Percentiles rank a stretch among this genome's conserved stretches.
phyloP scores from a whole-genome alignment of 257 asterid genomes.

The Solanum appendiculatum region DNA sequence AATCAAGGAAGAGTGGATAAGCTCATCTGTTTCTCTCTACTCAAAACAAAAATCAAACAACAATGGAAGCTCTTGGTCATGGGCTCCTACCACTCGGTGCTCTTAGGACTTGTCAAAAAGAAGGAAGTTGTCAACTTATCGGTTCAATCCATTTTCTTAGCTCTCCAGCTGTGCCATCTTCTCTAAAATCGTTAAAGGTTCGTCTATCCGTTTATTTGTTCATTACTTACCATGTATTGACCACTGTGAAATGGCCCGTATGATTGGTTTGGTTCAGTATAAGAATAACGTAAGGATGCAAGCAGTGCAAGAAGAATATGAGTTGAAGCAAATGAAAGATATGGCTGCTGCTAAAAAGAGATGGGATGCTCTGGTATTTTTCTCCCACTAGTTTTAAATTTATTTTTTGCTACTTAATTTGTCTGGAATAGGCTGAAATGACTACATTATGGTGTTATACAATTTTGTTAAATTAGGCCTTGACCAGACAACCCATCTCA shows the following conservation, averaged over 20 bases:
- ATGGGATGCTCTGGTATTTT: conserved; percentile 91
- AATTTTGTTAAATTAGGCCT: background rate
- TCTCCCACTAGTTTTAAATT: background rate
- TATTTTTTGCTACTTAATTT: background rate
- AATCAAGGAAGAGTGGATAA: background rate
- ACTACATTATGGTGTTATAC: background rate
- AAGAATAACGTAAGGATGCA: conserved; percentile 51
- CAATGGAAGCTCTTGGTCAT: conserved; percentile 42
- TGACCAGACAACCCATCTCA: background rate
- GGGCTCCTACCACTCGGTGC: conserved; percentile 32
- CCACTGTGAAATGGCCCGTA: conserved; percentile 12
- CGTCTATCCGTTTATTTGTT: background rate
- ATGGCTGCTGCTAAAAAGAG: conserved; percentile 97
- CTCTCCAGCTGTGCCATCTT: conserved; percentile 18
- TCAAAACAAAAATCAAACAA: background rate
- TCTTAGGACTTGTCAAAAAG: conserved; percentile 16
- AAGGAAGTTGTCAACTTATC: conserved; percentile 21
- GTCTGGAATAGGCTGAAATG: background rate
- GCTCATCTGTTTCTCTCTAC: background rate
- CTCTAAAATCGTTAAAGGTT: conserved; percentile 15
- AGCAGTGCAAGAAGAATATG: conserved; percentile 76
- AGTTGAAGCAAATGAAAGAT: conserved; percentile 86
- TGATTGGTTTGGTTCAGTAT: conserved; percentile 21
- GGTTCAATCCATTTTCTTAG: conserved; percentile 17
- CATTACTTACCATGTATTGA: background rate